Conservation (phyloP, 2,329 filamentous ascomycete genomes). For the Paramyrothecium sp. region DNA sequence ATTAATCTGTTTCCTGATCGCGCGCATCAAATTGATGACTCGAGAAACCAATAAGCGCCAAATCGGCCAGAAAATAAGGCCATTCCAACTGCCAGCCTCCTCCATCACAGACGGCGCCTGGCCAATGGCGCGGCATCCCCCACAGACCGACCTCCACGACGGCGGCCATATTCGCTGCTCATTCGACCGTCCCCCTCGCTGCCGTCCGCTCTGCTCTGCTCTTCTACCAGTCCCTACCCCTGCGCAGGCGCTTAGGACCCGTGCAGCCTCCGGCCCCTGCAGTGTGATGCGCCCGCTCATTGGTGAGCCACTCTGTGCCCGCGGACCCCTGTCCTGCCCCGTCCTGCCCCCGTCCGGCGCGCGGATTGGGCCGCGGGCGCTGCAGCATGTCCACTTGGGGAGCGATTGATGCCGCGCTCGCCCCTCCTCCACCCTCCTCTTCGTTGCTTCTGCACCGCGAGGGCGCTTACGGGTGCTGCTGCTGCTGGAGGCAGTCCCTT, state of each 20-base stretch:
- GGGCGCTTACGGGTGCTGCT: slow-evolving; percentile 12
- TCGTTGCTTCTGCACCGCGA: neutral
- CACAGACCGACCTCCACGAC: too few relatives aligned
- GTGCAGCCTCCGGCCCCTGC: slow-evolving; percentile 13
- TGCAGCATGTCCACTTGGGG: neutral
- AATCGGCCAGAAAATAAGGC: too few relatives aligned
- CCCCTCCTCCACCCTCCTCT: slow-evolving; percentile 1
- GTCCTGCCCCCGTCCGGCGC: neutral
- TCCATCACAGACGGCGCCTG: too few relatives aligned
- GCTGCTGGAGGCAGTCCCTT: neutral
- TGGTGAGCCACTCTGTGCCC: slow-evolving; percentile 10
- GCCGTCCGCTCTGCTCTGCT: too few relatives aligned
- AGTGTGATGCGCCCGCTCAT: slow-evolving; percentile 28
- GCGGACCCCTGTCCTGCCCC: too few relatives aligned
- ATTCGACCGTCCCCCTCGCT: too few relatives aligned
- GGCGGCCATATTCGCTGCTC: too few relatives aligned
- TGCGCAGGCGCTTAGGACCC: slow-evolving; percentile 15
- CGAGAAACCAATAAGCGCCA: too few relatives aligned
- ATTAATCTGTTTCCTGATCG: too few relatives aligned
- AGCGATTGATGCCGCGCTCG: neutral
- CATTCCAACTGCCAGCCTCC: too few relatives aligned
- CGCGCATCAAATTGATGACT: too few relatives aligned
- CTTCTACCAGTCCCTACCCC: neutral
- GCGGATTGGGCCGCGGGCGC: neutral
- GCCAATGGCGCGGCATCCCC: too few relatives aligned